Evolutionary conservation across 179 eudicot genomes (phyloP), one percentile per base, ranked within the genome.

Genomic region (Drosera spatulata): DNA sequence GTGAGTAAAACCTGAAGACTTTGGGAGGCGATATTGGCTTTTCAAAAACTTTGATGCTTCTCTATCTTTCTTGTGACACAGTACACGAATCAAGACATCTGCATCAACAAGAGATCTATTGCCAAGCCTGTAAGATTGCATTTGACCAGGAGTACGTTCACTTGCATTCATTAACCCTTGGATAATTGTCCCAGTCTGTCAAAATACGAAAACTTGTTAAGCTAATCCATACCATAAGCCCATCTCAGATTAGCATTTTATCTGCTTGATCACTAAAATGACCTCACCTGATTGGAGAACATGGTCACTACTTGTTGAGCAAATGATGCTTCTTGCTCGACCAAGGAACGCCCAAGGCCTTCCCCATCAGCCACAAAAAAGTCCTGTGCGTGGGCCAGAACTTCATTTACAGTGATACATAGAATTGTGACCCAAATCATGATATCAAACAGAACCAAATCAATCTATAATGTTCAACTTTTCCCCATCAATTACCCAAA

Each of bases 311-410:
- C 70, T 77, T 85, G 86, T 73, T 78, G 82, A 65, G 82, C 79
- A 78, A 83, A 72, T 72, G 72, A 77, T n/a, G 95, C 81, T 78
- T 85, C 95, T 72, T 75, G 74, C 79, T 87, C 90, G 50, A 87
- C 84, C 41, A 77, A 61, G 52, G 95, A 87, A 67, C 95, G 93
- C 48, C 95, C 95, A 74, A 91, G 93, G 71, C 97, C 97, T 83
- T 91, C 94, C 58, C 97, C 97, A 50, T 91, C 94, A 64, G 97
- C 97, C 61, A 91, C 82, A 74, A 91, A 82, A 68, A 91, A 75
- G 42, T 91, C 97, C 97, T 87, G 57, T 57, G 72, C 65, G 72
- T 56, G 41, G 46, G 14, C 67, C n/a, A 41, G 2, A 7, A 43
- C 7, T 22, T 22, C 33, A 22, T 22, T 22, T 22, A 22, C 33